Conservation (phyloP, 768 basidiomycete genomes). For the Podaxis carcinomalis region DNA sequence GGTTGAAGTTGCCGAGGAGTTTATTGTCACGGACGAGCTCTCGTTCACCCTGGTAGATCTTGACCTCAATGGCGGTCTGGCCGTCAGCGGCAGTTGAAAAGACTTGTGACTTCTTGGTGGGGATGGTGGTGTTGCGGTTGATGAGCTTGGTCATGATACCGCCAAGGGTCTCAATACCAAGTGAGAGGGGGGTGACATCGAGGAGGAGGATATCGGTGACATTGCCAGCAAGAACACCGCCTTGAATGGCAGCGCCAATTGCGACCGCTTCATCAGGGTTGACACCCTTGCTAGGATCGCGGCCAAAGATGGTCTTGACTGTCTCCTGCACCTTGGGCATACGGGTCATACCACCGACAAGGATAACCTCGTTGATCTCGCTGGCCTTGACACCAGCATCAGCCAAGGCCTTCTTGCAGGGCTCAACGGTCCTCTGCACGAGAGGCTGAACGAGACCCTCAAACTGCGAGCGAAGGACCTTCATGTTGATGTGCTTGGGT, state of each 20-base stretch:
- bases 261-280: conserved; percentile 99
- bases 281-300: conserved; percentile 97
- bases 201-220: conserved; percentile 94
- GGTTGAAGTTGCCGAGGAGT: conserved; percentile 98
- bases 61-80: conserved; percentile 99
- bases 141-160: conserved; percentile 99
- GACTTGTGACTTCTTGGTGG: conserved; percentile 98
- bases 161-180: conserved; percentile 96
- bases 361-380: conserved; percentile 94
- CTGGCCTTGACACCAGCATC: conserved; percentile 92
- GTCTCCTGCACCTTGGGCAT: conserved; percentile 96
- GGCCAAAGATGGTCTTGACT: conserved; percentile 90
- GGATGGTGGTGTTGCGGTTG: conserved; percentile 97
- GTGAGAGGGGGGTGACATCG: conserved; percentile 94
- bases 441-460: conserved; percentile 81
- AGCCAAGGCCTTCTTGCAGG: conserved; percentile 94
- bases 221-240: conserved; percentile 94
- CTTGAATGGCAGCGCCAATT: conserved; percentile 97
- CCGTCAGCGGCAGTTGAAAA: conserved; percentile 99
- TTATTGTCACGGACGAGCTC: conserved; percentile 99
- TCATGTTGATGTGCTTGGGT: conserved; percentile 95
- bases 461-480: conserved; percentile 85
- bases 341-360: conserved; percentile 98
- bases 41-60: conserved; percentile 99
- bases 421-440: conserved; percentile 87